phyloP scores from a whole-genome alignment of 2,329 filamentous ascomycete species.

The Aspergillus chevalieri region DNA sequence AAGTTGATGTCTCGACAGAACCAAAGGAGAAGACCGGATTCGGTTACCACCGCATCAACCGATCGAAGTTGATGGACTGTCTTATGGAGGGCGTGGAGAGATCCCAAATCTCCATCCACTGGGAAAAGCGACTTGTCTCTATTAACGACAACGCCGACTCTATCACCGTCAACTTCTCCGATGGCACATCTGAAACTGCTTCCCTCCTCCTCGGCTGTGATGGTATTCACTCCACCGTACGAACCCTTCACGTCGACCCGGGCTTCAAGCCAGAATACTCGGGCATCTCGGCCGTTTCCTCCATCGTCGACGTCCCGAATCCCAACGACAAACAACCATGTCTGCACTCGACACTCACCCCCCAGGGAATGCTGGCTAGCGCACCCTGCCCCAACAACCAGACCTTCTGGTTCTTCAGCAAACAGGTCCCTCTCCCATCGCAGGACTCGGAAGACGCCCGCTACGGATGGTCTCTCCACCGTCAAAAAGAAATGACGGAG shows the following conservation, averaged over 20 bases:
- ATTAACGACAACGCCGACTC: conserved; percentile 17
- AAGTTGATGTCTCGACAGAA: conserved; percentile 12
- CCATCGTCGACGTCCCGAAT: conserved; percentile 7
- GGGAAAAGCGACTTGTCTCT: conserved; percentile 13
- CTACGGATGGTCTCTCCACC: conserved; percentile 24
- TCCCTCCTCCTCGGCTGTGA: conserved; percentile 36
- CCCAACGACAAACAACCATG: conserved; percentile 17
- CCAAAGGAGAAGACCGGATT: conserved; percentile 21
- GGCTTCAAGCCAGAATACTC: conserved; percentile 26
- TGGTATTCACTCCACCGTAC: conserved; percentile 35
- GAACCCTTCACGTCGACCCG: conserved; percentile 26
- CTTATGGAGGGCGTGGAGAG: conserved; percentile 17
- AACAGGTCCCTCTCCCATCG: conserved; percentile 17
- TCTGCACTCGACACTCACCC: conserved; percentile 13
- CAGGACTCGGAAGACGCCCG: conserved; percentile 8
- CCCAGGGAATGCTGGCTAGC: conserved; percentile 17
- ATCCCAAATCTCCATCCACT: conserved; percentile 20
- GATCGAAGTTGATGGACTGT: conserved; percentile 23
- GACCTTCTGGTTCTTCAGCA: conserved; percentile 25
- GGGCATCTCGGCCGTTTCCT: conserved; percentile 24
- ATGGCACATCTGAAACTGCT: conserved; percentile 20
- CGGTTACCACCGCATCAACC: conserved; percentile 24
- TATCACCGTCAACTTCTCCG: conserved; percentile 22
- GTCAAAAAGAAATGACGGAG: conserved; percentile 17
- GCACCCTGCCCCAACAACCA: conserved; percentile 20